Evolutionary conservation across 139 green algal species (phyloP).

Genomic region (Chlamydomonas sp.): DNA sequence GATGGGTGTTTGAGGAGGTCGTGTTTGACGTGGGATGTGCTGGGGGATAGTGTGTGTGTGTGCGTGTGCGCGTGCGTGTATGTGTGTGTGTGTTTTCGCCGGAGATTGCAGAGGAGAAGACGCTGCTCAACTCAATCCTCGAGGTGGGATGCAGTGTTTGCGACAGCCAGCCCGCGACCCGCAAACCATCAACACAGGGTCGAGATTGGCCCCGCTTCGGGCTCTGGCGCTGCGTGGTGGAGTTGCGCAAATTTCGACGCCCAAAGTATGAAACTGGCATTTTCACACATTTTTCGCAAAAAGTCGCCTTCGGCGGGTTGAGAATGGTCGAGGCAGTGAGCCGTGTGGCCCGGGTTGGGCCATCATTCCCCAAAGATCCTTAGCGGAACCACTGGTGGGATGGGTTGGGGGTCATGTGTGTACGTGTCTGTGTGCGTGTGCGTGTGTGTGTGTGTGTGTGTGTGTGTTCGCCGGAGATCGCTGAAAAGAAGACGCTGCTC

Average conservation of each 20-base stretch:
- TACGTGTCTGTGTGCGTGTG: background rate
- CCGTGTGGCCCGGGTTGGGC: too few relatives aligned
- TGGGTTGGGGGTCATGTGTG: background rate
- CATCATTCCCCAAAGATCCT: background rate
- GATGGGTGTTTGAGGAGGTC: background rate
- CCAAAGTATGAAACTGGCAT: too few relatives aligned
- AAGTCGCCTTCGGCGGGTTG: too few relatives aligned
- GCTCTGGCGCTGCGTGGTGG: too few relatives aligned
- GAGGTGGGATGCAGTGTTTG: conserved; percentile 1
- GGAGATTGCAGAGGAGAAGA: conserved; percentile 52
- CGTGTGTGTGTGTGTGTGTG: background rate
- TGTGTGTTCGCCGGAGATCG: conserved; percentile 70
- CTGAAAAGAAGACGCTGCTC: conserved; percentile 39
- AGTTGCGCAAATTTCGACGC: too few relatives aligned
- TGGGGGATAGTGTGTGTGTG: background rate
- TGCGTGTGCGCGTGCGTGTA: background rate
- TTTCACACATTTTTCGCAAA: too few relatives aligned
- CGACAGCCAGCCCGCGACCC: too few relatives aligned
- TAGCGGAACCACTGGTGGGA: background rate
- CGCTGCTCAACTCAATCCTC: conserved; percentile 52
- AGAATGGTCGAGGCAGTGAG: too few relatives aligned
- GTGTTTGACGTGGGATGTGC: background rate
- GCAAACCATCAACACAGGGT: too few relatives aligned
- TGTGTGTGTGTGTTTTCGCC: conserved; percentile 41
- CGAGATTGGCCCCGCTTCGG: too few relatives aligned